Percentiles rank a stretch among this genome's conserved stretches.
phyloP scores from a whole-genome alignment of 495 filamentous ascomycete species.

The Aspergillus nidulans region DNA sequence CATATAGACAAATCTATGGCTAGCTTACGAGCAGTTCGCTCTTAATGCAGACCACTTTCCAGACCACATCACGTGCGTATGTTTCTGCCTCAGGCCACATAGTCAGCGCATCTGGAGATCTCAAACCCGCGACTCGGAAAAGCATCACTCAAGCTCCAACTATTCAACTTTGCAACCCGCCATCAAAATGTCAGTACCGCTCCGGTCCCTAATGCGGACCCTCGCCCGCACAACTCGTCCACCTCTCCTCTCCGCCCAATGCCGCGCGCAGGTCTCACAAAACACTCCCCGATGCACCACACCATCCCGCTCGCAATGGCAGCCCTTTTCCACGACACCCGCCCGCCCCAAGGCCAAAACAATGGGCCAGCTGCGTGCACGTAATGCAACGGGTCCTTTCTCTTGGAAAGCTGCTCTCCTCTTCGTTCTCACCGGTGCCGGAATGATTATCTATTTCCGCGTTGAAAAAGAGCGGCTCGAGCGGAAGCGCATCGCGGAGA shows the following conservation, averaged over 20 bases:
- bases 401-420: constrained; percentile 83
- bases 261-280: constrained; percentile 19
- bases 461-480: constrained; percentile 85
- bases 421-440: constrained; percentile 73
- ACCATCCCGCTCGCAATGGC: neutral
- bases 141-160: neutral
- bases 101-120: constrained; percentile 16
- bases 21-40: no score
- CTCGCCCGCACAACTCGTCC: constrained; percentile 23
- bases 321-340: constrained; percentile 31
- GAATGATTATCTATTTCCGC: constrained; percentile 84
- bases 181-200: constrained; percentile 30
- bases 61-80: neutral
- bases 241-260: constrained; percentile 11
- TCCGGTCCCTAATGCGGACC: constrained; percentile 27
- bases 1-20: neutral
- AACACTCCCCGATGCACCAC: constrained; percentile 13
- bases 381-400: constrained; percentile 61
- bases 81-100: constrained; percentile 2
- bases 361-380: constrained; percentile 41
- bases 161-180: neutral
- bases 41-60: no score
- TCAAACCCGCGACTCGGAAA: constrained; percentile 5
- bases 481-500: constrained; percentile 78
- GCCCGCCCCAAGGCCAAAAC: constrained; percentile 28